Conservation (phyloP, 768 basidiomycete genomes). For the Sutorius australiensis region DNA sequence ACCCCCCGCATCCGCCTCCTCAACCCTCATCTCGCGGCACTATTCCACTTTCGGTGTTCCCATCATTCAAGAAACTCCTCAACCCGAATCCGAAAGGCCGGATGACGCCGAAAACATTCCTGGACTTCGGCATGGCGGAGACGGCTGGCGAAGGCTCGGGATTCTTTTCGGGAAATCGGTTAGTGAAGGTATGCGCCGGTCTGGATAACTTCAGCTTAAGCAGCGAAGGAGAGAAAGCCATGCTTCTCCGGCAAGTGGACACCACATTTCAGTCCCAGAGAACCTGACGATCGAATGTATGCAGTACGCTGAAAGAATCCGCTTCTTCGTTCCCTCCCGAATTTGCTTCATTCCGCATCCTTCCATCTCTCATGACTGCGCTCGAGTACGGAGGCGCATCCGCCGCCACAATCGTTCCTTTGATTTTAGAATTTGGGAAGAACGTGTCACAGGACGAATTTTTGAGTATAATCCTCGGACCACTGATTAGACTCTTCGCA, state of each 20-base stretch:
- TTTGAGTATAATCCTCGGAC: constrained; percentile 59
- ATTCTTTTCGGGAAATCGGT: constrained; percentile 78
- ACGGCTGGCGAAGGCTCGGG: constrained; percentile 54
- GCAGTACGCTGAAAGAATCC: constrained; percentile 75
- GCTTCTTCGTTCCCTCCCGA: constrained; percentile 78
- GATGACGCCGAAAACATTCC: constrained; percentile 69
- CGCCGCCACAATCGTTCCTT: constrained; percentile 73
- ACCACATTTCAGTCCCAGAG: background rate
- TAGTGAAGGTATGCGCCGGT: constrained; percentile 81
- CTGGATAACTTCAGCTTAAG: constrained; percentile 82
- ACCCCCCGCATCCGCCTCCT: constrained; percentile 76
- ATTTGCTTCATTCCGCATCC: constrained; percentile 79
- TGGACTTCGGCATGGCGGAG: constrained; percentile 76
- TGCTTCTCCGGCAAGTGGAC: constrained; percentile 57
- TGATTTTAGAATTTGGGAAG: constrained; percentile 78
- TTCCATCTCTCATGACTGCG: constrained; percentile 79
- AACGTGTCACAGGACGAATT: constrained; percentile 72
- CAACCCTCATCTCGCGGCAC: constrained; percentile 69
- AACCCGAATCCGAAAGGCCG: constrained; percentile 85
- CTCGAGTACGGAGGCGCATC: constrained; percentile 77
- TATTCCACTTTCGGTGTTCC: constrained; percentile 73
- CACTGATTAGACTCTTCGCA: constrained; percentile 79
- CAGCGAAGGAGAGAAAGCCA: constrained; percentile 74
- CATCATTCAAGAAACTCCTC: constrained; percentile 80
- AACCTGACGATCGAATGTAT: background rate